phyloP scores from a whole-genome alignment of 1,284 basidiomycete species.

The Apiotrichum akiyoshidainum region DNA sequence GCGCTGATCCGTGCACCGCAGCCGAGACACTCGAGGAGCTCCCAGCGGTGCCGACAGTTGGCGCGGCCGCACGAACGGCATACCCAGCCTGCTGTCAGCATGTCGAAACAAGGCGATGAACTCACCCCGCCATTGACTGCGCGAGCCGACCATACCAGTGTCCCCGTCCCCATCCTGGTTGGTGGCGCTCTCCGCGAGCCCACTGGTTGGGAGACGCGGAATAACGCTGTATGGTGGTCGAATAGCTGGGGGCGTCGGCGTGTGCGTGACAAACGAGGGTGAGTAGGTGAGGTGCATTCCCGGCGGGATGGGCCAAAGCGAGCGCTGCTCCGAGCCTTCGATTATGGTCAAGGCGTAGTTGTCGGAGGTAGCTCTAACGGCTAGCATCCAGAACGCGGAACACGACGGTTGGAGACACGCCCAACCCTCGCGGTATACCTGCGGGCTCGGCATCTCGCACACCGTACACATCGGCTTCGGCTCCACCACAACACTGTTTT shows the following conservation, averaged over 20 bases:
- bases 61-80: constrained; percentile 40
- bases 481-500: background rate
- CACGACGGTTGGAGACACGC: constrained; percentile 35
- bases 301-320: constrained; percentile 32
- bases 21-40: constrained; percentile 30
- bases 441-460: constrained; percentile 17
- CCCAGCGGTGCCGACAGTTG: constrained; percentile 45
- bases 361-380: background rate
- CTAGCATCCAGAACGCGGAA: constrained; percentile 37
- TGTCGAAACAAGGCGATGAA: background rate
- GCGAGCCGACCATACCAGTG: background rate
- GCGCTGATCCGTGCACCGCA: constrained; percentile 10
- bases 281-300: constrained; percentile 28
- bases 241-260: constrained; percentile 14
- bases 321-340: constrained; percentile 3
- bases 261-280: constrained; percentile 22
- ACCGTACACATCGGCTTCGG: constrained; percentile 17
- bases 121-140: constrained; percentile 35
- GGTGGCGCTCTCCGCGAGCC: constrained; percentile 1
- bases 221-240: constrained; percentile 30
- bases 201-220: constrained; percentile 21
- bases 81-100: constrained; percentile 36
- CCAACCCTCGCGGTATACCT: constrained; percentile 39
- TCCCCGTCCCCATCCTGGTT: constrained; percentile 14
- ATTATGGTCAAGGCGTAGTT: too few species aligned